phyloP scores from a whole-genome alignment of 768 basidiomycete genomes.

The Tubosaeta brunneosetosa region DNA sequence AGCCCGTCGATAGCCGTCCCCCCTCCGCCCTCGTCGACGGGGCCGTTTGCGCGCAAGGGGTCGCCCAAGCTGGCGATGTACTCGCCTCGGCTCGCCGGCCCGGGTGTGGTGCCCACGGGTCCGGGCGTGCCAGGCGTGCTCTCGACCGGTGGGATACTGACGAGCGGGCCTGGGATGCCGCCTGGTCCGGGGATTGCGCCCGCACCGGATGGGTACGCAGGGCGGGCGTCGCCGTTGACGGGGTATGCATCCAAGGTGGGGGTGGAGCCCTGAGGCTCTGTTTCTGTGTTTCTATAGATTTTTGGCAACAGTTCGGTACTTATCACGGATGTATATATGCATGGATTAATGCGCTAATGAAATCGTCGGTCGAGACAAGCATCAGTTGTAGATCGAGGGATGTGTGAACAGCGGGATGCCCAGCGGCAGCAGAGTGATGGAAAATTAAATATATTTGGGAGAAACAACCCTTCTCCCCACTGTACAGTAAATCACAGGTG shows the following conservation, averaged over 20 bases:
- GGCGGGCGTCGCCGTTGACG: conserved; percentile 20
- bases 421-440: not conserved
- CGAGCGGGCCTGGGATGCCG: conserved; percentile 27
- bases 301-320: too few relatives aligned
- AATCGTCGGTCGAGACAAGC: not conserved
- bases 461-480: not conserved
- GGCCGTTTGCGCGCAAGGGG: conserved; percentile 23
- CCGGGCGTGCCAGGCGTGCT: conserved; percentile 26
- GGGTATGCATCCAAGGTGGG: conserved; percentile 17
- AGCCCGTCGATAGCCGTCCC: conserved; percentile 14
- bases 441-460: not conserved
- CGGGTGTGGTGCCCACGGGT: conserved; percentile 27
- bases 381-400: too few relatives aligned
- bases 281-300: not conserved
- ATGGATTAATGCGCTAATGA: not conserved
- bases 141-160: conserved; percentile 26
- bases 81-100: conserved; percentile 29
- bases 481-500: not conserved
- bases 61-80: conserved; percentile 29
- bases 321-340: not conserved
- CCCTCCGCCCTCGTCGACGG: conserved; percentile 13
- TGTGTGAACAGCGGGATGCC: too few relatives aligned
- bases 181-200: conserved; percentile 27
- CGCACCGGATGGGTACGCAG: conserved; percentile 7
- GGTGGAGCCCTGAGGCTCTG: conserved; percentile 9